Evolutionary conservation across 176 grass and related monocot species (phyloP).

Genomic region (Thalia dealbata): DNA sequence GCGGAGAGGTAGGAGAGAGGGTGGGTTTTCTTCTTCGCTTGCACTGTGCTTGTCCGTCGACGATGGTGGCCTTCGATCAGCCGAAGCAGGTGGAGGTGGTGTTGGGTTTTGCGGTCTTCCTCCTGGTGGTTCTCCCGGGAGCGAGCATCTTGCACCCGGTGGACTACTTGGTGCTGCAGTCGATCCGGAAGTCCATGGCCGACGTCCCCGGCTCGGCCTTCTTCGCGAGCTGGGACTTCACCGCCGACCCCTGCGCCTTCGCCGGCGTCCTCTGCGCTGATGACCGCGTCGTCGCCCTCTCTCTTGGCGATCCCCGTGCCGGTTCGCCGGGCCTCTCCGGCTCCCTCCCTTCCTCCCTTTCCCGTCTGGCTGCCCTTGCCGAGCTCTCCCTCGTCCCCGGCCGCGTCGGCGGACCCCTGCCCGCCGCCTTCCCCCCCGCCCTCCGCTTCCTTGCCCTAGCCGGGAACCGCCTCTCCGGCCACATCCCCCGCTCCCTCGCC

Average conservation of each 20-base stretch:
- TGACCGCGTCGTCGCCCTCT: constrained; percentile 62
- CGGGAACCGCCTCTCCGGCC: constrained; percentile 45
- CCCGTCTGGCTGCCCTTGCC: constrained; percentile 47
- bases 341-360: constrained; percentile 40
- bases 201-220: constrained; percentile 59
- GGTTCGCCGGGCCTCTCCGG: constrained; percentile 60
- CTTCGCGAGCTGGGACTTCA: constrained; percentile 63
- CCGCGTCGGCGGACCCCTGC: constrained; percentile 40
- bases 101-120: background rate
- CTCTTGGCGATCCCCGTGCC: constrained; percentile 56
- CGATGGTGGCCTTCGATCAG: background rate
- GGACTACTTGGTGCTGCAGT: constrained; percentile 38
- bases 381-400: constrained; percentile 67
- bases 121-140: background rate
- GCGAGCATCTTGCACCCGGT: constrained; percentile 28
- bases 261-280: constrained; percentile 51
- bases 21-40: background rate
- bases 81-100: background rate
- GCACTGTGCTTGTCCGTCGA: background rate
- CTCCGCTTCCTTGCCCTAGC: constrained; percentile 60
- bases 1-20: background rate
- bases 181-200: constrained; percentile 32
- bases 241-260: constrained; percentile 40
- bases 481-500: constrained; percentile 42
- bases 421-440: constrained; percentile 24